Percentiles rank a stretch among this genome's conserved stretches.
Conservation (phyloP, 2,329 filamentous ascomycete species). For the Cryphonectria radicalis region DNA sequence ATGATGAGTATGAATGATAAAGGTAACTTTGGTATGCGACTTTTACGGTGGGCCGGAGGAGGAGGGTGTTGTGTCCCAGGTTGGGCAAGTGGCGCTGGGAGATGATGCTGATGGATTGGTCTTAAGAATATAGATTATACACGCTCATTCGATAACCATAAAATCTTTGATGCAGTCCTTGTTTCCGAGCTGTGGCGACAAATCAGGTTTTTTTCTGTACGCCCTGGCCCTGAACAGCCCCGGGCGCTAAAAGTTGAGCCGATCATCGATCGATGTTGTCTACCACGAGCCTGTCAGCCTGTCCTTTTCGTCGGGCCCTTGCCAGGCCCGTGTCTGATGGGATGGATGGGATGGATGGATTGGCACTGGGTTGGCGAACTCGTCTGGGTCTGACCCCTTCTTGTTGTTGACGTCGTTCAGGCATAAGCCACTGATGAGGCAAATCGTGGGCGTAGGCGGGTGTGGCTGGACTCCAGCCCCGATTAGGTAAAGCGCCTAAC, state of each 20-base stretch:
- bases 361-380: background rate
- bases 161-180: background rate
- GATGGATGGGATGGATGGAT: background rate
- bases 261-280: background rate
- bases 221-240: background rate
- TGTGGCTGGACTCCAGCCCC: background rate
- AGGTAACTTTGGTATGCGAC: background rate
- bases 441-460: conserved; percentile 2
- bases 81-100: conserved; percentile 7
- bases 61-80: background rate
- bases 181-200: conserved; percentile 7
- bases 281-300: background rate
- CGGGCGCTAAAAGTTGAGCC: background rate
- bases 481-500: background rate
- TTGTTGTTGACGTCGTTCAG: background rate
- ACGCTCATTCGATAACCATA: conserved; percentile 21
- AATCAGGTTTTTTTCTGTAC: conserved; percentile 24
- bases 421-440: conserved; percentile 3
- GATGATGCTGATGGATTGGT: conserved; percentile 15
- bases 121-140: background rate
- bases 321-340: no score
- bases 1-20: background rate
- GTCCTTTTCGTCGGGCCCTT: background rate
- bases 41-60: background rate
- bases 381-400: background rate